Evolutionary conservation across 192 early-diverging fungal species (phyloP), one percentile per base, ranked within the genome.

Genomic region (Coemansia sp.): DNA sequence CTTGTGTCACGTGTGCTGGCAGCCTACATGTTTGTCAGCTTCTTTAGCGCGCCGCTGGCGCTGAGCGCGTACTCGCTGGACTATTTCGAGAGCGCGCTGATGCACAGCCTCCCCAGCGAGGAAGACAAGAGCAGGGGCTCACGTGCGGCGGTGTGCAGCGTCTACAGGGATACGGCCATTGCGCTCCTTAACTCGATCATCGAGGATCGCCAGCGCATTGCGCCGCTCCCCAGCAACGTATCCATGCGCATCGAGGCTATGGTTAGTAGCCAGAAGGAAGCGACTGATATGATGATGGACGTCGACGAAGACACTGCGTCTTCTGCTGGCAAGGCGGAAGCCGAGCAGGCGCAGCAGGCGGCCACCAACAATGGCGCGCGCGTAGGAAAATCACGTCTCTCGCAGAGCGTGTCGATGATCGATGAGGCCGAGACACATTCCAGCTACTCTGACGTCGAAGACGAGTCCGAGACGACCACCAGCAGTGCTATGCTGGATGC

Each of bases 61-160:
- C 67, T 95, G 24, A 73, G 76, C 10, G 88, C 92, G 6, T 92
- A 90, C 62, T 86, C 88, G n/a, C 77, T 97, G 35, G 89, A 94
- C 68, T 89, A 90, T 41, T 93, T 94, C 72, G 86, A 90, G 53
- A 64, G 86, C 4, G 88, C 90, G 5, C 75, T 95, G 0, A 68
- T 84, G 11, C 85, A 89, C 61, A 65, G 45, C 5, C 51, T 63
- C n/a, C 69, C 66, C 6, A 64, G 76, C 11, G n/a, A n/a, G n/a
- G n/a, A n/a, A n/a, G n/a, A n/a, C n/a, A n/a, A n/a, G n/a, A n/a
- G n/a, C n/a, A n/a, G n/a, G n/a, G 38, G 38, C 38, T 39, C 6
- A 39, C 38, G 38, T 39, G 38, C 38, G 10, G 38, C 38, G 5
- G 38, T 39, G 10, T 71, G 59, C 49, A 66, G 66, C 63, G 79